A percentile compares a stretch with the other conserved stretches of the same genome.
These are phyloP conservation scores for Calophaca sinica DNA, from an alignment of 306 rosid species.

Conservation along the genomic window DNA sequence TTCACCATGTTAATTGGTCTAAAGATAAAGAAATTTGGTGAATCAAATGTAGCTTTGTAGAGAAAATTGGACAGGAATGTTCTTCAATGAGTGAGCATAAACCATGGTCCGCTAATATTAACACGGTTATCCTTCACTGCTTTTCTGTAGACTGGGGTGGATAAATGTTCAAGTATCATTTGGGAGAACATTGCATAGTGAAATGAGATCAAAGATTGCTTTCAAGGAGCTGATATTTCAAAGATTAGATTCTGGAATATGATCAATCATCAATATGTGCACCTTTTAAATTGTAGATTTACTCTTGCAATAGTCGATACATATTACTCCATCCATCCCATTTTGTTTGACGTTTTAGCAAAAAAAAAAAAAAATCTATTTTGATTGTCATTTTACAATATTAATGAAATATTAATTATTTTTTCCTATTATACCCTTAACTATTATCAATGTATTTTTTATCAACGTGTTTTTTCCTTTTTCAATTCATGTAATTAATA, in stretches of 20 bases:
- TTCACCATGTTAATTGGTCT: not conserved
- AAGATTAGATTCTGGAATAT: constrained; percentile 41
- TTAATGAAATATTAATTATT: too few relatives aligned
- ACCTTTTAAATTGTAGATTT: not conserved
- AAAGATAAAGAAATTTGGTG: constrained; percentile 29
- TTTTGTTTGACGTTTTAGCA: too few relatives aligned
- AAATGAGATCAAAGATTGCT: constrained; percentile 9
- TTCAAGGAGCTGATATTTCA: constrained; percentile 5
- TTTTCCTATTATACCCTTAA: too few relatives aligned
- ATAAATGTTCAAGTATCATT: not conserved
- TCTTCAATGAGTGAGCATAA: not conserved
- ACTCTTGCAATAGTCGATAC: not conserved
- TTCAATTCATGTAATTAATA: too few relatives aligned
- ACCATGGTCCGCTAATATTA: constrained; percentile 14
- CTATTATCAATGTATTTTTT: too few relatives aligned
- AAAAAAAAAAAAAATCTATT: too few relatives aligned
- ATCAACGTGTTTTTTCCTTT: too few relatives aligned
- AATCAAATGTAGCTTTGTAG: not conserved
- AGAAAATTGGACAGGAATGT: constrained; percentile 18
- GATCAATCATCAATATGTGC: constrained; percentile 27
- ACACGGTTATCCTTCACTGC: not conserved
- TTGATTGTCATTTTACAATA: too few relatives aligned
- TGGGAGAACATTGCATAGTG: constrained; percentile 7
- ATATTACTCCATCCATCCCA: too few relatives aligned
- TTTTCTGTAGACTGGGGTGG: too few relatives aligned